Evolutionary conservation across 148 eudicot genomes (phyloP).

Genomic region (Silene conica): DNA sequence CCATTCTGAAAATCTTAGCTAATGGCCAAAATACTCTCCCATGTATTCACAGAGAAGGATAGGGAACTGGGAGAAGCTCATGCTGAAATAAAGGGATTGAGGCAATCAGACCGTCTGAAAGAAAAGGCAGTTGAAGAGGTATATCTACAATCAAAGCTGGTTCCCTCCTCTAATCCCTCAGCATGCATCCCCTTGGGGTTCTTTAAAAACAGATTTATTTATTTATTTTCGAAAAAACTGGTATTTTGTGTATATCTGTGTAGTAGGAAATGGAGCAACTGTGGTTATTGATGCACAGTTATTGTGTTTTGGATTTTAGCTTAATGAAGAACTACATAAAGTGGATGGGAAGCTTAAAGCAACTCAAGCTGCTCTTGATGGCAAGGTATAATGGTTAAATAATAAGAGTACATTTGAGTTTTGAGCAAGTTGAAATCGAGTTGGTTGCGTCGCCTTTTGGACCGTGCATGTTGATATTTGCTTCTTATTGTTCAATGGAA

Average conservation of each 20-base stretch:
- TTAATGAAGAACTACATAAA: constrained; percentile 64
- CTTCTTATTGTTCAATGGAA: constrained; percentile 14
- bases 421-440: not conserved
- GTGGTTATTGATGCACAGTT: constrained; percentile 2
- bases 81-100: constrained; percentile 78
- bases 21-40: constrained; percentile 3
- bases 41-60: constrained; percentile 61
- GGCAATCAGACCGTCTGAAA: constrained; percentile 77
- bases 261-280: not conserved
- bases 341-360: constrained; percentile 81
- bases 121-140: constrained; percentile 99
- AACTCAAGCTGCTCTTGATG: constrained; percentile 69
- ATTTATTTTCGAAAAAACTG: not conserved
- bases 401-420: not conserved
- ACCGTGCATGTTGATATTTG: constrained; percentile 4
- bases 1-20: not conserved
- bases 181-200: not conserved
- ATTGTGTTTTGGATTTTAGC: constrained; percentile 33
- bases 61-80: constrained; percentile 87
- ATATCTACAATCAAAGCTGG: not conserved
- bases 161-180: not conserved
- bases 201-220: not conserved
- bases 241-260: not conserved
- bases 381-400: constrained; percentile 57
- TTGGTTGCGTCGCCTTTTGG: not conserved